phyloP scores from a whole-genome alignment of 75 land plant species.

The Picea sitchensis region DNA sequence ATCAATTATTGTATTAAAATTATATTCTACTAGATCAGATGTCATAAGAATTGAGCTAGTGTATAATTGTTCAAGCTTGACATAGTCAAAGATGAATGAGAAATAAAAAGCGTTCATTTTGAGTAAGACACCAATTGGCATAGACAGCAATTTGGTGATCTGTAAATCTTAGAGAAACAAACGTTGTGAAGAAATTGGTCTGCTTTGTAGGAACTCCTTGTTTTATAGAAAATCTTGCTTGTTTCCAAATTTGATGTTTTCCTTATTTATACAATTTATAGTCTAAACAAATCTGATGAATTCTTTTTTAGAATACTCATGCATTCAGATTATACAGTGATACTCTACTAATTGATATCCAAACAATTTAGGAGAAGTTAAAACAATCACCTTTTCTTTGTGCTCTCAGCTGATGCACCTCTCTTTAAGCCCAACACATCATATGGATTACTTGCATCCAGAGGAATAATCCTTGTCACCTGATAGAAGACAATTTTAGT shows the following conservation, averaged over 20 bases:
- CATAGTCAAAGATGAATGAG: no score
- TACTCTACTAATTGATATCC: not conserved
- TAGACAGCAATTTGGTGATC: no score
- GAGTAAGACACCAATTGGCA: no score
- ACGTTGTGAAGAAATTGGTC: no score
- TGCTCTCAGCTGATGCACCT: slow-evolving; percentile 47
- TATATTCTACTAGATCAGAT: no score
- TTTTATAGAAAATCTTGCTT: no score
- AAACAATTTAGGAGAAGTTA: not conserved
- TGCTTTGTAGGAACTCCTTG: no score
- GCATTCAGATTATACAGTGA: not conserved
- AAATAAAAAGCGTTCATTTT: no score
- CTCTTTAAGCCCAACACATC: slow-evolving; percentile 77
- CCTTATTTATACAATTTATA: not conserved
- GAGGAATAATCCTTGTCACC: slow-evolving; percentile 85
- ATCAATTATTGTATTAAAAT: no score
- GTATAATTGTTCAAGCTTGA: no score
- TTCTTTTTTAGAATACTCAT: not conserved
- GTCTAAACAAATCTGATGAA: not conserved
- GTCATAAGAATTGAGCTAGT: no score
- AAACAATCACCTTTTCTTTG: slow-evolving; percentile 77
- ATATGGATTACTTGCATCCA: slow-evolving; percentile 67
- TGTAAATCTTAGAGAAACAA: no score
- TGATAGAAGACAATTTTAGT: slow-evolving; percentile 13
- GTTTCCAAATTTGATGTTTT: not conserved